phyloP scores from a whole-genome alignment of 331 rosid species.

The Saraca asoca region DNA sequence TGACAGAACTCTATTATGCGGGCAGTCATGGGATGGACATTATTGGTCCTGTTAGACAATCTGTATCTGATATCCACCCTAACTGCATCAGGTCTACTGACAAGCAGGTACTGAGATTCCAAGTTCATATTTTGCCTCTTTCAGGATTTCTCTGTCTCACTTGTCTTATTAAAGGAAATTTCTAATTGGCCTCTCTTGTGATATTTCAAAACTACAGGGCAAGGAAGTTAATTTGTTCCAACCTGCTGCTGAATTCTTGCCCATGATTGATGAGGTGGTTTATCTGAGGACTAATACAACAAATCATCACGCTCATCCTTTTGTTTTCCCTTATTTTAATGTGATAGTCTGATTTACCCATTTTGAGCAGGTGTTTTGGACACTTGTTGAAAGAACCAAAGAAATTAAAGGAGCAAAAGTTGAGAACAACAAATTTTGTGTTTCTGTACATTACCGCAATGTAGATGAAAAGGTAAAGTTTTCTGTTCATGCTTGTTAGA shows the following conservation, averaged over 20 bases:
- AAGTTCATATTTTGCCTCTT: slow-evolving; percentile 15
- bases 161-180: slow-evolving; percentile 4
- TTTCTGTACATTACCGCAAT: slow-evolving; percentile 95
- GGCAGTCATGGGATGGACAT: slow-evolving; percentile 99
- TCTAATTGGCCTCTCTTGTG: slow-evolving; percentile 1
- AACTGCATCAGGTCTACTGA: slow-evolving; percentile 50
- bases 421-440: slow-evolving; percentile 90
- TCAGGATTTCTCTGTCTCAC: slow-evolving; percentile 6
- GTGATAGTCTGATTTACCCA: slow-evolving; percentile 17
- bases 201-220: slow-evolving; percentile 50
- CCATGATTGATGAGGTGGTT: slow-evolving; percentile 76
- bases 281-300: slow-evolving; percentile 2
- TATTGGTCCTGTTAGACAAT: slow-evolving; percentile 69
- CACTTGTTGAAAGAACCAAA: slow-evolving; percentile 63
- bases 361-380: slow-evolving; percentile 60
- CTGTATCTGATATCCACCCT: slow-evolving; percentile 50
- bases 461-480: slow-evolving; percentile 78
- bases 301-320: slow-evolving; percentile 12
- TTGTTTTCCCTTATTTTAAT: slow-evolving; percentile 21
- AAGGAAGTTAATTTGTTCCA: slow-evolving; percentile 88
- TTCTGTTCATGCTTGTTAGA: slow-evolving; percentile 19
- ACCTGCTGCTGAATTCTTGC: slow-evolving; percentile 88
- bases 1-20: slow-evolving; percentile 89
- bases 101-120: slow-evolving; percentile 58
- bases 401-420: slow-evolving; percentile 78